Percentiles rank a stretch among this genome's conserved stretches.
These are phyloP conservation scores for Cadophora malorum DNA, from an alignment of 2,329 filamentous ascomycete genomes.

Conservation along the genomic window DNA sequence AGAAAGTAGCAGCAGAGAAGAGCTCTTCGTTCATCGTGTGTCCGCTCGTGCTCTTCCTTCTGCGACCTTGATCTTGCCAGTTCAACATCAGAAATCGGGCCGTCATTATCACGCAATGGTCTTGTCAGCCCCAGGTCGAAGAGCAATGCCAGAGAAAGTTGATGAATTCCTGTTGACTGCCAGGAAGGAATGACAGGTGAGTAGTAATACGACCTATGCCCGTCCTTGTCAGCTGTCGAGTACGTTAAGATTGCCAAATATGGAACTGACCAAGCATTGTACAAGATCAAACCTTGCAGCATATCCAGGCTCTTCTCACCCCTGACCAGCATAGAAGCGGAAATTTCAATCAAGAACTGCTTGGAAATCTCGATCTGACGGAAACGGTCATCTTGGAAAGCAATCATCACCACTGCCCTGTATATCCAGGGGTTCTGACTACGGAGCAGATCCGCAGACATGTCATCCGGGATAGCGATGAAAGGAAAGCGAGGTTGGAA, in stretches of 20 bases:
- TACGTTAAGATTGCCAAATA: no score
- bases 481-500: slow-evolving; percentile 36
- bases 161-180: slow-evolving; percentile 33
- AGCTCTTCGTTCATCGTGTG: slow-evolving; percentile 34
- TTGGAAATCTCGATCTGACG: slow-evolving; percentile 32
- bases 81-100: slow-evolving; percentile 18
- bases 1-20: slow-evolving; percentile 33
- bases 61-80: background rate
- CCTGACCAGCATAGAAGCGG: slow-evolving; percentile 31
- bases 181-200: slow-evolving; percentile 27
- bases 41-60: slow-evolving; percentile 29
- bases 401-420: slow-evolving; percentile 31
- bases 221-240: background rate
- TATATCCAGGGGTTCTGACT: slow-evolving; percentile 33
- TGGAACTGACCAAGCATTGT: slow-evolving; percentile 36
- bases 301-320: slow-evolving; percentile 39
- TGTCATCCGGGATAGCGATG: slow-evolving; percentile 27
- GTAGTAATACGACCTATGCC: slow-evolving; percentile 32
- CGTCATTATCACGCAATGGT: slow-evolving; percentile 30
- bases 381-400: slow-evolving; percentile 26
- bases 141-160: slow-evolving; percentile 32
- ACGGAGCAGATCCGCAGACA: slow-evolving; percentile 29
- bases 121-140: slow-evolving; percentile 37
- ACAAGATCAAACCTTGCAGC: slow-evolving; percentile 37
- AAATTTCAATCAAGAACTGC: slow-evolving; percentile 31